Evolutionary conservation across 805 yeast species (phyloP).

Genomic region (Lipomyces oligophaga): DNA sequence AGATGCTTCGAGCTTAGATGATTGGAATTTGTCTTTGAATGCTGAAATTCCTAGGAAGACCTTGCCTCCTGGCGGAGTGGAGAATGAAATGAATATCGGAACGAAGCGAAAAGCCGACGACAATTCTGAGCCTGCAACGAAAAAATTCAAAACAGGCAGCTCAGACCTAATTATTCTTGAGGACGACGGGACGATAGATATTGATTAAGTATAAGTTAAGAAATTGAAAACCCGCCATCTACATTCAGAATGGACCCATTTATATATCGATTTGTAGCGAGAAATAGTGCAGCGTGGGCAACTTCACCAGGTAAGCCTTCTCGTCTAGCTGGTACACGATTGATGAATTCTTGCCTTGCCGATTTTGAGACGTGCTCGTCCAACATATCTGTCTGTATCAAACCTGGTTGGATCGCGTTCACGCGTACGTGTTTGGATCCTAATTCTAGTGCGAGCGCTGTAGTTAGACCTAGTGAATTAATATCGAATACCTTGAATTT

Average conservation of each 20-base stretch:
- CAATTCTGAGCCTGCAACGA: conserved; percentile 3
- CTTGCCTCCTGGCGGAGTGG: conserved; percentile 1
- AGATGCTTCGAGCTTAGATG: background rate
- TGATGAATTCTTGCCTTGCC: conserved; percentile 5
- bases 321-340: conserved; percentile 21
- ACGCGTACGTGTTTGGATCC: conserved; percentile 52
- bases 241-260: conserved; percentile 27
- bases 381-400: conserved; percentile 62
- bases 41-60: conserved; percentile 24
- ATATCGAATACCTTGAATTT: background rate
- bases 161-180: conserved; percentile 11
- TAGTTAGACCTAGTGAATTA: conserved; percentile 49
- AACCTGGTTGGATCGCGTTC: conserved; percentile 66
- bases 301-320: conserved; percentile 25
- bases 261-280: conserved; percentile 25
- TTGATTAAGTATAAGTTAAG: conserved; percentile 9
- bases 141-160: conserved; percentile 12
- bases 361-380: background rate
- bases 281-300: conserved; percentile 31
- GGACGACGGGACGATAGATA: conserved; percentile 29
- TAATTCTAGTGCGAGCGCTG: conserved; percentile 57
- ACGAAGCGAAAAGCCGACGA: conserved; percentile 19
- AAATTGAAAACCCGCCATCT: conserved; percentile 27
- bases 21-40: no score
- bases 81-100: background rate